A percentile compares a stretch with the other conserved stretches of the same genome.
These are phyloP conservation scores for Rhynchosporium graminicola DNA, from an alignment of 2,329 filamentous ascomycete species.

Conservation along the genomic window DNA sequence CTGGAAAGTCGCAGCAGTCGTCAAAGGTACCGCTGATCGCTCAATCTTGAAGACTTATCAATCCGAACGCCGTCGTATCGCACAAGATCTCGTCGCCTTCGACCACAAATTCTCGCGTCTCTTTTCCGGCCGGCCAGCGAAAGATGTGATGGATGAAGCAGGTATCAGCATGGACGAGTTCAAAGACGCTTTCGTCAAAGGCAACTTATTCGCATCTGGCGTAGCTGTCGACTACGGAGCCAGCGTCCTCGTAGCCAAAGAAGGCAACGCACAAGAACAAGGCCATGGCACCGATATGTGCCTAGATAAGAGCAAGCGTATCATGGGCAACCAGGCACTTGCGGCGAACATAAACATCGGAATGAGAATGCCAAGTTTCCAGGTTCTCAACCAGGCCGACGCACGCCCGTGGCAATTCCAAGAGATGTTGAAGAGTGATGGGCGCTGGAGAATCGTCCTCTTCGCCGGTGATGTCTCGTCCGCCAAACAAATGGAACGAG, in stretches of 20 bases:
- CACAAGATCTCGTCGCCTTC: slow-evolving; percentile 66
- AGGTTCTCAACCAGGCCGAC: slow-evolving; percentile 58
- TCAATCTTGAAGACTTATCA: slow-evolving; percentile 61
- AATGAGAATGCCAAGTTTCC: slow-evolving; percentile 59
- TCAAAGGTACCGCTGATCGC: slow-evolving; percentile 47
- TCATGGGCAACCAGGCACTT: slow-evolving; percentile 46
- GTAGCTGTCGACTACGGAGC: slow-evolving; percentile 59
- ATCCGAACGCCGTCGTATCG: slow-evolving; percentile 60
- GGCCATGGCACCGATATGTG: slow-evolving; percentile 53
- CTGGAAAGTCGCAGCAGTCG: slow-evolving; percentile 52
- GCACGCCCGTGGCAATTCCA: slow-evolving; percentile 61
- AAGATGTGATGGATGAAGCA: slow-evolving; percentile 43
- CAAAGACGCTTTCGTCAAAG: slow-evolving; percentile 60
- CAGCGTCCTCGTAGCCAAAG: slow-evolving; percentile 57
- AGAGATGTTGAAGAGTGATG: slow-evolving; percentile 55
- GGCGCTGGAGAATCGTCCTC: slow-evolving; percentile 59
- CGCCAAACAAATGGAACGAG: slow-evolving; percentile 45
- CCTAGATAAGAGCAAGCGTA: slow-evolving; percentile 53
- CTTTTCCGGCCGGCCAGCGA: slow-evolving; percentile 57
- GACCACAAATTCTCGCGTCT: slow-evolving; percentile 59
- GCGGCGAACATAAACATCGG: slow-evolving; percentile 45
- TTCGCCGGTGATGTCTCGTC: slow-evolving; percentile 61
- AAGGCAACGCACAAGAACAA: slow-evolving; percentile 46
- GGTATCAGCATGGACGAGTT: slow-evolving; percentile 65
- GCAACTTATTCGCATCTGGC: slow-evolving; percentile 60